Conservation (phyloP, 345 rosid species). For the Heritiera fomes region DNA sequence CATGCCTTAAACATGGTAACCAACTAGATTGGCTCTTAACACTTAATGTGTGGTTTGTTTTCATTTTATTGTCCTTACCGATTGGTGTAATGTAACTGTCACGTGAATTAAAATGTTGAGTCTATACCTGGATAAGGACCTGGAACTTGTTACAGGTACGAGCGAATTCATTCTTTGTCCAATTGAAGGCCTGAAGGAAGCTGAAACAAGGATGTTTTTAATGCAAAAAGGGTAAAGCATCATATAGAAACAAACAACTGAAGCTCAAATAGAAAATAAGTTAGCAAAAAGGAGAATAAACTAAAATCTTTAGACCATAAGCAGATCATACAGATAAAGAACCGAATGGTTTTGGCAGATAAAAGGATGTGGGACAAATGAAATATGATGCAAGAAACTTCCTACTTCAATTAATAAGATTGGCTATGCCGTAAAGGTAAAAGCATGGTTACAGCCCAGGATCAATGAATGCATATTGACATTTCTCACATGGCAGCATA, state of each 20-base stretch:
- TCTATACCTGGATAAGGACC: conserved; percentile 37
- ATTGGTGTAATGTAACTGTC: too few relatives aligned
- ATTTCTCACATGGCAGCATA: conserved; percentile 18
- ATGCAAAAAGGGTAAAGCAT: background rate
- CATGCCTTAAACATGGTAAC: background rate
- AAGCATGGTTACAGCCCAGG: background rate
- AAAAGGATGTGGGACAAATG: background rate
- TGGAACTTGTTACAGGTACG: conserved; percentile 37
- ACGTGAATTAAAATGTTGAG: background rate
- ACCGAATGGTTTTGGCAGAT: background rate
- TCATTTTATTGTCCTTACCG: background rate
- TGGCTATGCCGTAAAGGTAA: background rate
- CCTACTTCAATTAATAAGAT: conserved; percentile 5
- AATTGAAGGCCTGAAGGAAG: conserved; percentile 31
- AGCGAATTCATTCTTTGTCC: conserved; percentile 40
- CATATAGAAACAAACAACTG: background rate
- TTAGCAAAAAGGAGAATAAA: background rate
- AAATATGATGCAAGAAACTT: background rate
- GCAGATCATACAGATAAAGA: background rate
- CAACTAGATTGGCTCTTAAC: background rate
- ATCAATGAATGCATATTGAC: background rate
- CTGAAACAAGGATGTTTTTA: conserved; percentile 25
- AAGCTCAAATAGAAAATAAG: background rate
- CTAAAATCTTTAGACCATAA: background rate
- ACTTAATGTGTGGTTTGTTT: background rate